phyloP scores from a whole-genome alignment of 1,139 yeast genomes.

The Saccharomycopsis phalli region DNA sequence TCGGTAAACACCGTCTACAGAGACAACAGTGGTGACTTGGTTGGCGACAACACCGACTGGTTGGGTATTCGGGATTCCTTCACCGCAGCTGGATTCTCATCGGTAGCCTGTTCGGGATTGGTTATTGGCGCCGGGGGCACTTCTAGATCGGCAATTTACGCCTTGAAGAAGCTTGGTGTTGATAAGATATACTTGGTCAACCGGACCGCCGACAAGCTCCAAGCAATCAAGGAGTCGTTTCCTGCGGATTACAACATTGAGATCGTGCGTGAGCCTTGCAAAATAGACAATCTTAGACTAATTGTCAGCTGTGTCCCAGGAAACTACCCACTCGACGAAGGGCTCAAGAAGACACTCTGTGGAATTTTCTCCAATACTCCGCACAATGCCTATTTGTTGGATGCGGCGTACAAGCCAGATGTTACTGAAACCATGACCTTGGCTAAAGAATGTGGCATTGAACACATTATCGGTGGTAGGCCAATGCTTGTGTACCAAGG shows the following conservation, averaged over 20 bases:
- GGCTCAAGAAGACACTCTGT: slow-evolving; percentile 39
- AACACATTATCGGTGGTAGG: slow-evolving; percentile 79
- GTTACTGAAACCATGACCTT: slow-evolving; percentile 77
- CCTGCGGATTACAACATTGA: slow-evolving; percentile 53
- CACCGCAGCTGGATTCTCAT: slow-evolving; percentile 44
- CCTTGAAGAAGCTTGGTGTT: slow-evolving; percentile 75
- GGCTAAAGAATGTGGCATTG: slow-evolving; percentile 44
- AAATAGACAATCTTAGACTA: slow-evolving; percentile 24
- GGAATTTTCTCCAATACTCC: slow-evolving; percentile 37
- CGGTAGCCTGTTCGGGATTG: slow-evolving; percentile 41
- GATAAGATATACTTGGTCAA: slow-evolving; percentile 67
- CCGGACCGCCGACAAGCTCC: slow-evolving; percentile 64
- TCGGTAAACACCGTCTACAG: slow-evolving; percentile 87
- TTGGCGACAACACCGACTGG: slow-evolving; percentile 96
- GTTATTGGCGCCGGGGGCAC: slow-evolving; percentile 98
- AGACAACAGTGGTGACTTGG: slow-evolving; percentile 42
- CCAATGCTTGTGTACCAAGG: slow-evolving; percentile 94
- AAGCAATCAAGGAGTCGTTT: slow-evolving; percentile 50
- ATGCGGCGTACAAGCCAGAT: slow-evolving; percentile 89
- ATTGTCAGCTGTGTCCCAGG: slow-evolving; percentile 89
- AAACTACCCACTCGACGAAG: slow-evolving; percentile 59
- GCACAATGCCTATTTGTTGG: slow-evolving; percentile 50
- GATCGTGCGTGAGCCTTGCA: slow-evolving; percentile 42
- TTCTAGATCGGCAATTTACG: slow-evolving; percentile 88
- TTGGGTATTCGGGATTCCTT: slow-evolving; percentile 73